phyloP scores from a whole-genome alignment of 2,329 filamentous ascomycete genomes.

The Alternaria sp. region DNA sequence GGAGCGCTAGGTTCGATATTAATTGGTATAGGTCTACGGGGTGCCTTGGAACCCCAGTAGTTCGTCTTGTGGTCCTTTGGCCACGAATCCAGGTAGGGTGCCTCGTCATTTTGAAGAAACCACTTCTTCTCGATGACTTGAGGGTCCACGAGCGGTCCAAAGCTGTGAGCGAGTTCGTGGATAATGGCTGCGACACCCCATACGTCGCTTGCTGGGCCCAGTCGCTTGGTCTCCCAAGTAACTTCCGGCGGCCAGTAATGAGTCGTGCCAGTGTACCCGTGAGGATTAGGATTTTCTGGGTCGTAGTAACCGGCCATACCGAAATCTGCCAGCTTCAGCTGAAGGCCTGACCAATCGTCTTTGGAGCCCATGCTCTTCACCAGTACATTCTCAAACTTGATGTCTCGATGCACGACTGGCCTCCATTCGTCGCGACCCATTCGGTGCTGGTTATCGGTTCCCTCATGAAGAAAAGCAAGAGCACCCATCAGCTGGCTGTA shows the following conservation, averaged over 20 bases:
- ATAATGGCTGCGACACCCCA: conserved; percentile 41
- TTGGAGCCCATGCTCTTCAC: conserved; percentile 52
- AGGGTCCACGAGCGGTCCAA: conserved; percentile 24
- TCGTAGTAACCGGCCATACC: conserved; percentile 69
- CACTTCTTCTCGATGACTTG: conserved; percentile 7
- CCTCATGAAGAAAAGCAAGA: conserved; percentile 35
- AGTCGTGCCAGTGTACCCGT: conserved; percentile 21
- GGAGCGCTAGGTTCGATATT: conserved; percentile 16
- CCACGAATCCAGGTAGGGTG: conserved; percentile 12
- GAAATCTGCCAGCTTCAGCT: conserved; percentile 74
- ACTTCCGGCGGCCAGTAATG: conserved; percentile 34
- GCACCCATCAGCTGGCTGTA: conserved; percentile 27
- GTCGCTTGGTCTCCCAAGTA: conserved; percentile 24
- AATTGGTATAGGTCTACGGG: conserved; percentile 21
- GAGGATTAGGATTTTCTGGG: conserved; percentile 1
- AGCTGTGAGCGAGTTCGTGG: conserved; percentile 32
- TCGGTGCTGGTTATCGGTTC: conserved; percentile 14
- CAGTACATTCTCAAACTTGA: conserved; percentile 93
- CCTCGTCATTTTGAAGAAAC: background rate
- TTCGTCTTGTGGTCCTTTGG: background rate
- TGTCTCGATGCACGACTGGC: conserved; percentile 93
- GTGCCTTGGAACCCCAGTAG: conserved; percentile 24
- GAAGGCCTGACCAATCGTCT: conserved; percentile 19
- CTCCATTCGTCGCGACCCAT: conserved; percentile 64
- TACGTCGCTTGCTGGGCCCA: conserved; percentile 31